Conservation (phyloP, 164 flowering plant species). For the Sedum album region DNA sequence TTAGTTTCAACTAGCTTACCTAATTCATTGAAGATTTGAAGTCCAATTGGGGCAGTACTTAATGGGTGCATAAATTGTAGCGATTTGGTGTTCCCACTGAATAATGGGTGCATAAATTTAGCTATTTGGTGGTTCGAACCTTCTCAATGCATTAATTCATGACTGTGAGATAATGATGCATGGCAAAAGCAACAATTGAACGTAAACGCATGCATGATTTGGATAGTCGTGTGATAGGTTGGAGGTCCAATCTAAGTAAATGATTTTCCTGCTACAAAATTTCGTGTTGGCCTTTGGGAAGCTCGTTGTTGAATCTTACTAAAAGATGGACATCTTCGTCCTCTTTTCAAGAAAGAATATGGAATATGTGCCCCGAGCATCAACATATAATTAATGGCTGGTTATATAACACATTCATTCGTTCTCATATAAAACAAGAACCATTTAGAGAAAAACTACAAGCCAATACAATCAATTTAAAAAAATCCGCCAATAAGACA, state of each 20-base stretch:
- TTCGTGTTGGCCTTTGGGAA: background rate
- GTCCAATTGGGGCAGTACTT: no score
- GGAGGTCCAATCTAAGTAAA: background rate
- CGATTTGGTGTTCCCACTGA: no score
- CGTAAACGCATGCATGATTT: no score
- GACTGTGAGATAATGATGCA: no score
- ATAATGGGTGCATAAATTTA: no score
- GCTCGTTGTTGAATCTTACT: background rate
- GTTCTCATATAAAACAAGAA: background rate
- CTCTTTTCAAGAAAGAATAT: background rate
- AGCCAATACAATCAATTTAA: background rate
- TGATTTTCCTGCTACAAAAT: background rate
- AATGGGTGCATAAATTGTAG: no score
- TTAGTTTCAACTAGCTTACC: no score
- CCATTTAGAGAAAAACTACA: background rate
- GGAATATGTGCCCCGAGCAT: slow-evolving; percentile 4
- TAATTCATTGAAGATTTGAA: no score
- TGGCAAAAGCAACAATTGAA: background rate
- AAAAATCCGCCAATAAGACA: background rate
- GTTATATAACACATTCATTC: background rate
- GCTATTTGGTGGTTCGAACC: no score
- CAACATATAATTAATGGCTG: background rate
- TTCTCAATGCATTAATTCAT: no score
- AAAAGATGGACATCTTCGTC: background rate
- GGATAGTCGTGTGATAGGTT: no score